Base-by-base conservation (phyloP, 441 rosid genomes). In the Gossypium davidsonii region DNA sequence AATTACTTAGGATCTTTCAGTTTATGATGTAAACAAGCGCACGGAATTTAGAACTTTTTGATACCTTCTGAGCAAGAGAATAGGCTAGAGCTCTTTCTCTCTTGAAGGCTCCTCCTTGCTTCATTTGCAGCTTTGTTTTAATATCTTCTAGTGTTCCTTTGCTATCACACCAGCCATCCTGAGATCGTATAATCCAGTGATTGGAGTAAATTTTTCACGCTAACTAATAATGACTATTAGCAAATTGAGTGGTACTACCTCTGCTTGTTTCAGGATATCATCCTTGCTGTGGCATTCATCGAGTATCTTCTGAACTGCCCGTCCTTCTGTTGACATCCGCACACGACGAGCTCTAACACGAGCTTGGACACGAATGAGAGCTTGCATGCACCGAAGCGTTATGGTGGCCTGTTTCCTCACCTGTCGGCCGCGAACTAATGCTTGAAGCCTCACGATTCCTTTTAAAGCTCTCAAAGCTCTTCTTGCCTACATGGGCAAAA, bases 381-480 rank as follows among this genome's bases (percentile, higher is more conserved):
- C 99, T 81, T 94, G 99, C 99, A 92, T 94, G 71, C 98, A 94
- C 78, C 93, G 86, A 21, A 92, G 83, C 18, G 98, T 94, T 49
- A 91, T 96, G 25, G 97, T 97, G 18, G 98, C 99, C 71, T 92
- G 99, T 79, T 94, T 94, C 84, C 99, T 90, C 74, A 91, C 98
- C 77, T 92, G 97, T 74, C 98, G 77, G n/a, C 98, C 98, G 46
- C 99, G 88, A 60, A 91, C 98, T 37, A 94, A 74, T 70, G 99
- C 99, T 81, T 94, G 99, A 55, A 94, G 87, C 79, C 96, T 92
- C 15, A 94, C 99, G 42, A 94, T 87, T 58, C 96, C 99, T 87
- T 85, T 94, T 85, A 94, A 81, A 14, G 98, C 98, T 78, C 89
- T 89, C 79, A 89, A 76, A 1, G 99, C 99, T 76, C 97, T 89